Evolutionary conservation across 305 asterid genomes (phyloP).

Genomic region (Fraxinus platypoda): DNA sequence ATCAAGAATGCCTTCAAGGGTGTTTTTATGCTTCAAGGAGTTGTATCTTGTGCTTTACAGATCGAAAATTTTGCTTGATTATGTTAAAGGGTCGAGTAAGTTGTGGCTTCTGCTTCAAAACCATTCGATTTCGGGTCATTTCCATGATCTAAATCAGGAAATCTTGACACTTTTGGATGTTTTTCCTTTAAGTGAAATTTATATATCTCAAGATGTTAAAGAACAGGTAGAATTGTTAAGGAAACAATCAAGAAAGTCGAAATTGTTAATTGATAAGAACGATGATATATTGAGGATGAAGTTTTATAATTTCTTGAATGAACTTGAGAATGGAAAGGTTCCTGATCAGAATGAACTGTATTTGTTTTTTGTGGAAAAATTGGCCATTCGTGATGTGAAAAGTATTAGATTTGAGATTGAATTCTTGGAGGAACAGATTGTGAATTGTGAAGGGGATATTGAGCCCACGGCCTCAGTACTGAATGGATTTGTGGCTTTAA

Average conservation of each 20-base stretch:
- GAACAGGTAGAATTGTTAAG: slow-evolving; percentile 68
- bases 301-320: slow-evolving; percentile 61
- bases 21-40: slow-evolving; percentile 77
- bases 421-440: slow-evolving; percentile 89
- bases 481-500: slow-evolving; percentile 71
- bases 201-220: slow-evolving; percentile 53
- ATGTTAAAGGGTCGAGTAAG: slow-evolving; percentile 65
- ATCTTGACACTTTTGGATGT: slow-evolving; percentile 82
- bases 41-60: slow-evolving; percentile 82
- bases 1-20: slow-evolving; percentile 36
- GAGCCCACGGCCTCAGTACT: slow-evolving; percentile 69
- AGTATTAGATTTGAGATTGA: slow-evolving; percentile 75
- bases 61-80: slow-evolving; percentile 72
- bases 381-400: slow-evolving; percentile 50
- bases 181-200: slow-evolving; percentile 52
- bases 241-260: slow-evolving; percentile 59
- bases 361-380: slow-evolving; percentile 49
- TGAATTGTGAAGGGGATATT: slow-evolving; percentile 68
- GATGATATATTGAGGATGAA: slow-evolving; percentile 60
- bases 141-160: slow-evolving; percentile 80
- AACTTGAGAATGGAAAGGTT: slow-evolving; percentile 59
- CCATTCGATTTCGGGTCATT: slow-evolving; percentile 70
- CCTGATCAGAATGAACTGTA: slow-evolving; percentile 51
- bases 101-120: slow-evolving; percentile 80
- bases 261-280: slow-evolving; percentile 49